Evolutionary conservation across 148 eudicot species (phyloP), one percentile per base, ranked within the genome.

Genomic region (Chenopodium album): DNA sequence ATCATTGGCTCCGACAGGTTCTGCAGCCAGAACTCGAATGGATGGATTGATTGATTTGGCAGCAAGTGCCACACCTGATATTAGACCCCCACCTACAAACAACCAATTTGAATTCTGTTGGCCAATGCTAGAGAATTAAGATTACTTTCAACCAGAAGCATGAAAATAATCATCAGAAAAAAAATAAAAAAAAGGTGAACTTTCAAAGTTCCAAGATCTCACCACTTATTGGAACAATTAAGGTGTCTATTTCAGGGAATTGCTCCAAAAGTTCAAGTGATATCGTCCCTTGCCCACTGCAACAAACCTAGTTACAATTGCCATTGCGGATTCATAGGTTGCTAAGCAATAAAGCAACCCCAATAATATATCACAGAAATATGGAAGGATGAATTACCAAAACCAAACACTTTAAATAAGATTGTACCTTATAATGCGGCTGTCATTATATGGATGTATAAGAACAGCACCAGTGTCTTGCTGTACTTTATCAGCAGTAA

Each of bases 271-370:
- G 91, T 93, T 96, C 99, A 86, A 96, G 86, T 23, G 92, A 86
- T 90, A 96, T 85, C 16, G 99, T 96, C 46, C 98, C 99, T 83
- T 93, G 98, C 47, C 99, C 99, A 85, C 99, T 96, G 79, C 46
- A 80, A 11, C 17, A 44, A 82, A 41, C 32, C 76, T 59, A 46
- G 70, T 70, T 32, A 81, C n/a, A 59, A 46, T 22, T 20, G 66
- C 23, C 66, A 62, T 62, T 6, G 2, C 6, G 26, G 22, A 62
- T 20, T 56, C 62, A 56, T 56, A 56, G 22, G 62, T 56, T 4
- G 22, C 5, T 56, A 56, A 56, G 62, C 37, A 34, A 34, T 34
- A 34, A 34, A 34, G 37, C 62, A 56, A 14, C 62, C 62, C 62
- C 67, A 76, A 59, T 1, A 76, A 34, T 23, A 54, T 4, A 34